phyloP scores from a whole-genome alignment of 176 grass and related monocot species.

The Avena atlantica region DNA sequence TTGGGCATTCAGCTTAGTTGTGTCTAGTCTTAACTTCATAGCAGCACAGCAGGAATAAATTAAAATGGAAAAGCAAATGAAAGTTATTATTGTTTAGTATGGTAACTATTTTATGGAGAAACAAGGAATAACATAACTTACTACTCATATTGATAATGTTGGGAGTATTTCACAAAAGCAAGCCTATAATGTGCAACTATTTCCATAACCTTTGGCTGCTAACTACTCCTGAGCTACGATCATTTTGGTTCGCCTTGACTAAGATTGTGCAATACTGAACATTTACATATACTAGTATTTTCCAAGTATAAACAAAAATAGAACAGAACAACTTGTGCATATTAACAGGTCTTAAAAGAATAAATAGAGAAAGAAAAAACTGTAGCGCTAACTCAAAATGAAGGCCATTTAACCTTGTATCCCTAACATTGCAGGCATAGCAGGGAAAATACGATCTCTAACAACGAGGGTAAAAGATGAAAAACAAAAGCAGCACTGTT shows the following conservation, averaged over 20 bases:
- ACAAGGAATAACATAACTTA: neutral
- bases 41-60: neutral
- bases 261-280: neutral
- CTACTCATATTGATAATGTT: too few relatives aligned
- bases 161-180: neutral
- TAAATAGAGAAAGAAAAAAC: neutral
- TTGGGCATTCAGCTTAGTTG: neutral
- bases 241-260: neutral
- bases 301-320: neutral
- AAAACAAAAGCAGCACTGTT: neutral
- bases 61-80: neutral
- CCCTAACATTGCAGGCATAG: neutral
- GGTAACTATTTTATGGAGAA: neutral
- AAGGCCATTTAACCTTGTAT: neutral
- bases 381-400: neutral
- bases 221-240: neutral
- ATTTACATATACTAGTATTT: neutral
- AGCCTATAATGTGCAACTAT: constrained; percentile 4
- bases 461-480: neutral
- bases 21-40: neutral
- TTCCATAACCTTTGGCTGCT: neutral
- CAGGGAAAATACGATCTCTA: neutral
- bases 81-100: neutral
- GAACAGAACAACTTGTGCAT: neutral
- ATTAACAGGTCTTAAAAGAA: neutral